These are phyloP conservation scores for Psilocybe cubensis DNA, from an alignment of 768 basidiomycete genomes.

Conservation along the genomic window DNA sequence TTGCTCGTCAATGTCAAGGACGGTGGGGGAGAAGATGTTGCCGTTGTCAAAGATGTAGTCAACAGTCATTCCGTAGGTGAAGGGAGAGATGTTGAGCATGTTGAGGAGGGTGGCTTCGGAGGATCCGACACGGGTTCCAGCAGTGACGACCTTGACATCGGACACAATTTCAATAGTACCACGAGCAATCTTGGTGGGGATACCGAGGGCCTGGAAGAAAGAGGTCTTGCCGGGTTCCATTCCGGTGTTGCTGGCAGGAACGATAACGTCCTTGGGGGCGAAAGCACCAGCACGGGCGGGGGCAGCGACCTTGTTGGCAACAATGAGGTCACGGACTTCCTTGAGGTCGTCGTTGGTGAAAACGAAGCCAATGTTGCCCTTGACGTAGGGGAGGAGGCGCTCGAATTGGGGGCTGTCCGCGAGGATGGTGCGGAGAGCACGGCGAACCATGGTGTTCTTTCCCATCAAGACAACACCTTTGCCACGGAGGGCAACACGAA, in stretches of 20 bases:
- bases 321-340: constrained; percentile 91
- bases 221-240: constrained; percentile 99
- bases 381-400: constrained; percentile 93
- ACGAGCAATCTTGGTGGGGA: constrained; percentile 99
- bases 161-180: constrained; percentile 99
- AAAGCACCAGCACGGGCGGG: constrained; percentile 98
- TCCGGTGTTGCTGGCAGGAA: constrained; percentile 97
- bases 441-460: constrained; percentile 99
- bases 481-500: constrained; percentile 93
- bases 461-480: constrained; percentile 98
- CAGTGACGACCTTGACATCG: constrained; percentile 93
- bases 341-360: constrained; percentile 93
- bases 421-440: constrained; percentile 92
- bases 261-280: constrained; percentile 89
- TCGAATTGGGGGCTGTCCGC: constrained; percentile 92
- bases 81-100: constrained; percentile 99
- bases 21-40: constrained; percentile 85
- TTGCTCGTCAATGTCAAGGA: constrained; percentile 92
- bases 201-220: constrained; percentile 99
- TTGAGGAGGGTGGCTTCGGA: constrained; percentile 99
- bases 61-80: constrained; percentile 99
- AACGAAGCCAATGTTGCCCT: constrained; percentile 99
- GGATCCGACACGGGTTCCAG: constrained; percentile 90
- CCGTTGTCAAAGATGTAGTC: constrained; percentile 96
- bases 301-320: constrained; percentile 97